Evolutionary conservation across 805 yeast species (phyloP), one percentile per base, ranked within the genome.

Genomic region (Cyberlindnera mississippiensis): DNA sequence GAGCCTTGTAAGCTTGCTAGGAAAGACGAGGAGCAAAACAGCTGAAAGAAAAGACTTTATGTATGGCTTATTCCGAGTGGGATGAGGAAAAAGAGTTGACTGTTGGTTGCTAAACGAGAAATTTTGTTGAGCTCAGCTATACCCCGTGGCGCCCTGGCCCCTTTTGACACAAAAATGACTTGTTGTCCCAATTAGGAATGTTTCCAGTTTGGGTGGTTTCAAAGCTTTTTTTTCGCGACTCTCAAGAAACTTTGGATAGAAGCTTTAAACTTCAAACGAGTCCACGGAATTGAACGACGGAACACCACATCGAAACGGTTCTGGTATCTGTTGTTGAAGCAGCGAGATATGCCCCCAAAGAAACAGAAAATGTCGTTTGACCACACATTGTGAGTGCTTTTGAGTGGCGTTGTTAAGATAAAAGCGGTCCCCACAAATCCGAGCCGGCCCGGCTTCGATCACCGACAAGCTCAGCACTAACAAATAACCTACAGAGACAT

Each of bases 401-500:
- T n/a, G n/a, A n/a, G n/a, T n/a, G n/a, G n/a, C n/a, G n/a, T n/a
- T n/a, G n/a, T n/a, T n/a, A n/a, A n/a, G n/a, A n/a, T n/a, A n/a
- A n/a, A n/a, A n/a, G n/a, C n/a, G n/a, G n/a, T 6, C n/a, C 13
- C 10, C 14, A 4, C 36, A 11, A 6, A 8, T 6, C 32, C 32
- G 32, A 6, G 13, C 32, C 10, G n/a, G 22, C 22, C 33, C 14
- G 22, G 24, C 15, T 11, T 11, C 8, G 22, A 8, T 17, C 22
- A 12, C 14, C 33, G 14, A 8, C 18, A 29, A 9, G 5, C 7
- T 28, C 3, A 15, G 14, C 27, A 5, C 38, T 27, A 12, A 27
- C 29, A 12, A 10, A 6, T 27, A 14, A 13, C n/a, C 27, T n/a
- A 14, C 38, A 64, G 75, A 56, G 57, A 63, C 29, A 60, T 85